phyloP scores from a whole-genome alignment of 371 early-diverging fungal genomes.

The Mucor mucedo region DNA sequence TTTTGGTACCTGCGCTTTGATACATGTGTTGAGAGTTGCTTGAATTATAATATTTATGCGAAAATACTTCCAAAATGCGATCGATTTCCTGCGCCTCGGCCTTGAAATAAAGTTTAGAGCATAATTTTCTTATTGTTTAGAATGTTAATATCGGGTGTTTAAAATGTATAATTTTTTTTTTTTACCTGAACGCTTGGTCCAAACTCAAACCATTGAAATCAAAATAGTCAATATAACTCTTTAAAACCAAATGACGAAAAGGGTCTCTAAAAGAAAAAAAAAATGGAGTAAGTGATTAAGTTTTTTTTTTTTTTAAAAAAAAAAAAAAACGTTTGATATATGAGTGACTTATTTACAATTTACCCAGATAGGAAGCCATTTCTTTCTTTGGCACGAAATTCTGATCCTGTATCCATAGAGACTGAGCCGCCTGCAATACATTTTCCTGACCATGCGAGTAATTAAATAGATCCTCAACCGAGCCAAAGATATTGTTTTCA shows the following conservation, averaged over 20 bases:
- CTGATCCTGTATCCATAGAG: conserved; percentile 38
- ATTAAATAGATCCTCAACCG: conserved; percentile 21
- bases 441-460: neutral
- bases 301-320: too few species aligned
- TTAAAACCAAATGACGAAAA: conserved; percentile 43
- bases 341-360: conserved; percentile 21
- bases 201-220: conserved; percentile 69
- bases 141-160: neutral
- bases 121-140: conserved; percentile 43
- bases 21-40: conserved; percentile 55
- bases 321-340: too few species aligned
- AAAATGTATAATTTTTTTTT: too few species aligned
- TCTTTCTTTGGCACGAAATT: conserved; percentile 21
- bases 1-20: conserved; percentile 36
- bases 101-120: conserved; percentile 70
- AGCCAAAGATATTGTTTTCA: conserved; percentile 23
- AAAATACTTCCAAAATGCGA: conserved; percentile 79
- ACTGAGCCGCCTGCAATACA: conserved; percentile 12
- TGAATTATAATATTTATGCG: conserved; percentile 75
- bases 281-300: too few species aligned
- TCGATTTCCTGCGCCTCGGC: conserved; percentile 91
- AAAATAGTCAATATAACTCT: conserved; percentile 70
- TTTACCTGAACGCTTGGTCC: conserved; percentile 75
- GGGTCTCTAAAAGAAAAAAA: conserved; percentile 19
- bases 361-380: conserved; percentile 42